Evolutionary conservation across 129 eudicot genomes (phyloP).

Genomic region (Arctium minus): DNA sequence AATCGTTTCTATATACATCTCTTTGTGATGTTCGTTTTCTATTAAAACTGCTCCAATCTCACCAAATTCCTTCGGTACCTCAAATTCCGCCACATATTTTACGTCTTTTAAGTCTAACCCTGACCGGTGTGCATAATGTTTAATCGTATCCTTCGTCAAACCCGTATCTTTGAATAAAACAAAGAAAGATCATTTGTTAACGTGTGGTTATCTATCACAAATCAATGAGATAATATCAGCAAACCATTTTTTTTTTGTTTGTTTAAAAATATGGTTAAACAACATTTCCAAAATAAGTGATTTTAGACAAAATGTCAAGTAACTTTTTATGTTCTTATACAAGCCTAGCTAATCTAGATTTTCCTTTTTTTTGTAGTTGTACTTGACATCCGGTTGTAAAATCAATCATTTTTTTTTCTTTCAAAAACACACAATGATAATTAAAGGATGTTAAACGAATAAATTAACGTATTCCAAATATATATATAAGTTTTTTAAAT

Average conservation of each 20-base stretch:
- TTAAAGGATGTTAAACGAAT: neutral
- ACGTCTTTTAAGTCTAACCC: constrained; percentile 17
- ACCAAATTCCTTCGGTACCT: constrained; percentile 50
- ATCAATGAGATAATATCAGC: neutral
- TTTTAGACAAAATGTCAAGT: neutral
- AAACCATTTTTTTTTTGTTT: neutral
- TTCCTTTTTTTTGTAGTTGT: too few species aligned
- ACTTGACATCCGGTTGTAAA: too few species aligned
- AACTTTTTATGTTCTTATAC: too few species aligned
- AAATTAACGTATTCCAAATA: too few species aligned
- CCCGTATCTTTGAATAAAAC: constrained; percentile 34
- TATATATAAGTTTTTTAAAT: neutral
- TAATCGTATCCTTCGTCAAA: constrained; percentile 31
- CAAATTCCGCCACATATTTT: constrained; percentile 36
- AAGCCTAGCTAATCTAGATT: too few species aligned
- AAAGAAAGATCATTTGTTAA: neutral
- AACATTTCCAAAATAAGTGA: neutral
- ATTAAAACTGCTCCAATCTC: constrained; percentile 54
- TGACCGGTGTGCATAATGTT: constrained; percentile 35
- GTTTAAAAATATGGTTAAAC: neutral
- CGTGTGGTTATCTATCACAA: neutral
- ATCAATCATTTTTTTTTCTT: too few species aligned
- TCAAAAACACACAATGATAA: too few species aligned
- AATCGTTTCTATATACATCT: constrained; percentile 41
- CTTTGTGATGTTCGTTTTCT: constrained; percentile 62